A percentile compares a stretch with the other conserved stretches of the same genome.
Evolutionary conservation across 768 basidiomycete genomes (phyloP).

Genomic region (Floccularia luteovirens): DNA sequence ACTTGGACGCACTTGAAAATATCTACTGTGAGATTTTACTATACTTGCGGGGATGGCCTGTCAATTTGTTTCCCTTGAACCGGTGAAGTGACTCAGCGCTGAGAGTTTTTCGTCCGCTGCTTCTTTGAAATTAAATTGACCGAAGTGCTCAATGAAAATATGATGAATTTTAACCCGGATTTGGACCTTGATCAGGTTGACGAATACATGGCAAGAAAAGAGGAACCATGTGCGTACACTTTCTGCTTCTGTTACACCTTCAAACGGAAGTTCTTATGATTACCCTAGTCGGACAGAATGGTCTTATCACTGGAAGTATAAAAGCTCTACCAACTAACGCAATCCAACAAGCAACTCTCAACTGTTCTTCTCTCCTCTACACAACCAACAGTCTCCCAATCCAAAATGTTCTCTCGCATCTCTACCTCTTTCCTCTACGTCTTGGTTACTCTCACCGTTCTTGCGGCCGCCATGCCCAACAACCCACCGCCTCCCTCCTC

Average conservation of each 20-base stretch:
- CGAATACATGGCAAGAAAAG: no score
- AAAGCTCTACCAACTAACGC: slow-evolving; percentile 5
- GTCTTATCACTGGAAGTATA: slow-evolving; percentile 3
- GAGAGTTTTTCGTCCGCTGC: no score
- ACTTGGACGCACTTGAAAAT: no score
- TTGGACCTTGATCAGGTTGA: no score
- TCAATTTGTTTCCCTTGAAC: no score
- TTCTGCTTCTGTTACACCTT: neutral
- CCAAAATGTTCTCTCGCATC: slow-evolving; percentile 18
- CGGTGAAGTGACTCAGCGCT: no score
- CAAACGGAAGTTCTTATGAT: neutral
- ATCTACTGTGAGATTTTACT: no score
- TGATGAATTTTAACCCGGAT: no score
- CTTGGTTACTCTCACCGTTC: slow-evolving; percentile 15
- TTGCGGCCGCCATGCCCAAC: slow-evolving; percentile 19
- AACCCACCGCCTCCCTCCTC: slow-evolving; percentile 7
- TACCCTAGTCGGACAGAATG: neutral
- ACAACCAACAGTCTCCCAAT: slow-evolving; percentile 3
- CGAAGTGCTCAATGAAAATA: no score
- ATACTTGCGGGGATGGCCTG: no score
- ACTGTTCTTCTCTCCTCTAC: slow-evolving; percentile 8
- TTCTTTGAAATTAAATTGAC: no score
- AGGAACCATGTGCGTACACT: neutral
- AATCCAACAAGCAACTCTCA: slow-evolving; percentile 14
- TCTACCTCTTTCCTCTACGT: slow-evolving; percentile 12